Conservation (phyloP, 1,284 basidiomycete species). For the Tilletia caries region DNA sequence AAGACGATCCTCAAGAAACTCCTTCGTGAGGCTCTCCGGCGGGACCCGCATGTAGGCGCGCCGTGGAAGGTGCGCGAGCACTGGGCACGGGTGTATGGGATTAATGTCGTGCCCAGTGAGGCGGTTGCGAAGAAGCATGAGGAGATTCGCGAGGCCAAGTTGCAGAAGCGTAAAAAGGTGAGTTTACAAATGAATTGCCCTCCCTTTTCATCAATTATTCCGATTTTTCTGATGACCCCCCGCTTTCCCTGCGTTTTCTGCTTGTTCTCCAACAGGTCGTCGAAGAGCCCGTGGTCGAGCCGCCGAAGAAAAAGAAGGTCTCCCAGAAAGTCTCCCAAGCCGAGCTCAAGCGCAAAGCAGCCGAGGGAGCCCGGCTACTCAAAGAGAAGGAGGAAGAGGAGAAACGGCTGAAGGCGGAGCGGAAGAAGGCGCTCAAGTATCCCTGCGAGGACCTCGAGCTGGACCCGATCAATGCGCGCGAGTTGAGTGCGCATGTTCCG, state of each 20-base stretch:
- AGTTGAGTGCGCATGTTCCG: conserved; percentile 62
- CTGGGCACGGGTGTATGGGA: conserved; percentile 76
- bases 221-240: too few species aligned
- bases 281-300: conserved; percentile 20
- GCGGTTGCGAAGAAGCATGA: conserved; percentile 75
- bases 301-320: conserved; percentile 26
- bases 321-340: conserved; percentile 18
- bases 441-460: conserved; percentile 60
- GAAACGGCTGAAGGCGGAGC: conserved; percentile 63
- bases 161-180: conserved; percentile 60
- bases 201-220: too few species aligned
- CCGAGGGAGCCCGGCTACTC: conserved; percentile 55
- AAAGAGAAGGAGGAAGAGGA: conserved; percentile 67
- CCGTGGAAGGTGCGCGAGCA: conserved; percentile 88
- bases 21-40: conserved; percentile 85
- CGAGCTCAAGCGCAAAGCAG: conserved; percentile 7
- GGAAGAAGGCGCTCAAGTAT: conserved; percentile 78
- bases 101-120: conserved; percentile 78
- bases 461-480: conserved; percentile 47
- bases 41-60: conserved; percentile 82
- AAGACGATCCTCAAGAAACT: conserved; percentile 94
- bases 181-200: too few species aligned
- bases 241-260: too few species aligned
- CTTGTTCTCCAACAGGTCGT: not conserved
- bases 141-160: conserved; percentile 68